Percentiles rank a stretch among this genome's conserved stretches.
phyloP scores from a whole-genome alignment of 164 flowering plant species.

The Echeveria elegans region DNA sequence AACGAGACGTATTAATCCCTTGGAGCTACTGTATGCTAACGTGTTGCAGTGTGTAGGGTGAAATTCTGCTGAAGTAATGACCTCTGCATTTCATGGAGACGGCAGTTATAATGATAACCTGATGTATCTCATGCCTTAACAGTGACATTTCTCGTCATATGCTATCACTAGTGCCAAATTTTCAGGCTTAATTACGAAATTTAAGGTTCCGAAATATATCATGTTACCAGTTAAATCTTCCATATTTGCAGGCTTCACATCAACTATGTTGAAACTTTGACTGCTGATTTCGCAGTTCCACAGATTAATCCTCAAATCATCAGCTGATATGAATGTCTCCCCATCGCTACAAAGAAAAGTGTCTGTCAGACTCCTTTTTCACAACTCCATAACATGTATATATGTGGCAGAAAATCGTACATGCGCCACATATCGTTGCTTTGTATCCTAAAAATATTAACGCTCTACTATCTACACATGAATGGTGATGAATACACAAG shows the following conservation, averaged over 20 bases:
- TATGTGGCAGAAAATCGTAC: too few species aligned
- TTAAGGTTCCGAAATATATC: neutral
- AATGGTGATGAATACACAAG: neutral
- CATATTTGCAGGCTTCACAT: conserved; percentile 97
- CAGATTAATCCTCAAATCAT: conserved; percentile 90
- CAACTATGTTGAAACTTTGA: conserved; percentile 96
- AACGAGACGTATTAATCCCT: conserved; percentile 89
- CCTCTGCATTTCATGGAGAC: conserved; percentile 51
- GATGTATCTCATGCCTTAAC: too few species aligned
- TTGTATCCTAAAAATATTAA: neutral
- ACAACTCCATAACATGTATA: neutral
- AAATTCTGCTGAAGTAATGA: conserved; percentile 94
- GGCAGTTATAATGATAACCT: neutral
- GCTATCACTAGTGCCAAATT: too few species aligned
- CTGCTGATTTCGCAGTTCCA: conserved; percentile 98
- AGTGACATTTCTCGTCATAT: neutral
- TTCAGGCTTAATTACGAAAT: neutral
- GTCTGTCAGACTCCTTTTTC: neutral
- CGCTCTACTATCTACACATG: too few species aligned
- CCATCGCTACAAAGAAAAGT: conserved; percentile 53
- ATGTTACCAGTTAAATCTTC: conserved; percentile 89
- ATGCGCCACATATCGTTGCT: neutral
- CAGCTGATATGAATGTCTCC: conserved; percentile 99
- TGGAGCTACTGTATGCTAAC: conserved; percentile 95
- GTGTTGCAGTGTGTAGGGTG: conserved; percentile 89